These are phyloP conservation scores for Chlorella sp. DNA, from an alignment of 139 green algal species.

Conservation along the genomic window DNA sequence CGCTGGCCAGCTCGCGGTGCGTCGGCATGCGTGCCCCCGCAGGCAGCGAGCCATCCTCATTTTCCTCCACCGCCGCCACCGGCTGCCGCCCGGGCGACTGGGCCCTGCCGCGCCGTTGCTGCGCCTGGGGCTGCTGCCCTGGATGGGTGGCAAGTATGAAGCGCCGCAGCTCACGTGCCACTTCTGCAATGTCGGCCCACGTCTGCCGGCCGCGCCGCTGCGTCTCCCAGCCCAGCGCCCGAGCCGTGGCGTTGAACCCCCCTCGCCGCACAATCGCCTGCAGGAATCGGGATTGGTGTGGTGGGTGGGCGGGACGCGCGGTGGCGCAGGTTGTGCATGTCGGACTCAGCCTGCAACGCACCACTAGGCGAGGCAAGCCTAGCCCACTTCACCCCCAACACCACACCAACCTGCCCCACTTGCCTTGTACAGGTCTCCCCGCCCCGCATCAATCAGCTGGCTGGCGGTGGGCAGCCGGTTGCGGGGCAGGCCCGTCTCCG, in stretches of 20 bases:
- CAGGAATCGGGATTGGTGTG: not conserved
- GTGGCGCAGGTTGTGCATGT: no score
- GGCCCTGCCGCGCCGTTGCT: not conserved
- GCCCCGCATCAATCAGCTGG: slow-evolving; percentile 16
- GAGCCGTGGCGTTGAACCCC: slow-evolving; percentile 8
- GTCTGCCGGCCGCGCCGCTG: not conserved
- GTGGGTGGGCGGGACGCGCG: not conserved
- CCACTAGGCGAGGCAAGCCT: no score
- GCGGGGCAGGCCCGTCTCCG: not conserved
- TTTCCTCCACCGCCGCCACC: not conserved
- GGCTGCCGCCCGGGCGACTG: not conserved
- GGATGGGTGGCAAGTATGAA: slow-evolving; percentile 7
- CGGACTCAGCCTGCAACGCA: no score
- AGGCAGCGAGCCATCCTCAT: not conserved
- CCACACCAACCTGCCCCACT: no score
- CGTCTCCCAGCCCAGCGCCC: not conserved
- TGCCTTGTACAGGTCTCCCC: slow-evolving; percentile 12
- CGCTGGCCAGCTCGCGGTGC: slow-evolving; percentile 24
- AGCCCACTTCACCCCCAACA: no score
- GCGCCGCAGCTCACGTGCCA: slow-evolving; percentile 9
- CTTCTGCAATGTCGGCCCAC: not conserved
- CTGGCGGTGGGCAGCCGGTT: slow-evolving; percentile 19
- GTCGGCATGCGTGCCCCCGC: slow-evolving; percentile 25
- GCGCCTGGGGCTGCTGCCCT: not conserved
- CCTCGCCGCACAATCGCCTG: slow-evolving; percentile 29